Conservation (phyloP, 495 filamentous ascomycete species). For the Penicillium steckii region DNA sequence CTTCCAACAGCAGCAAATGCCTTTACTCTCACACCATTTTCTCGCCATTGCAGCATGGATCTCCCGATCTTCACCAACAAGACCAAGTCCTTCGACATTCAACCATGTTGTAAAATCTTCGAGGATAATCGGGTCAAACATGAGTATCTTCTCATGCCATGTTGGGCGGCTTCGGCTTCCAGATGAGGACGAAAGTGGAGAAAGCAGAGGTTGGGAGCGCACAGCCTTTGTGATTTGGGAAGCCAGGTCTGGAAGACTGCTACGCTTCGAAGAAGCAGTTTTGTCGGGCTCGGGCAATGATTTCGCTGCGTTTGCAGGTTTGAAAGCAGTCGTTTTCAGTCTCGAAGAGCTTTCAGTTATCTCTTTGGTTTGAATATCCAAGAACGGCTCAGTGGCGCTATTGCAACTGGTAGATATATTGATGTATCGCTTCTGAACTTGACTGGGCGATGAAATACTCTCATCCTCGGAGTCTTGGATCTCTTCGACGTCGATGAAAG, state of each 20-base stretch:
- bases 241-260: conserved; percentile 46
- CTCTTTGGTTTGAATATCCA: conserved; percentile 14
- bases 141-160: conserved; percentile 89
- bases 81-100: conserved; percentile 65
- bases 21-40: conserved; percentile 82
- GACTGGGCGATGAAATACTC: conserved; percentile 33
- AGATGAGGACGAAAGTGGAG: conserved; percentile 2
- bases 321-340: conserved; percentile 12
- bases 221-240: conserved; percentile 66
- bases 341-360: conserved; percentile 8
- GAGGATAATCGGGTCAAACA: conserved; percentile 88
- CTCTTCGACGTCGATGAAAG: conserved; percentile 48
- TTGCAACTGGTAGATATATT: conserved; percentile 1
- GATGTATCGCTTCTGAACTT: conserved; percentile 24
- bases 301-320: conserved; percentile 1
- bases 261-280: background rate
- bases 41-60: conserved; percentile 60
- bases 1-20: conserved; percentile 65
- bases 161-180: conserved; percentile 39
- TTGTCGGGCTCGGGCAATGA: conserved; percentile 4
- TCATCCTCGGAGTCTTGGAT: conserved; percentile 66
- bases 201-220: conserved; percentile 49
- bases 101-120: conserved; percentile 87
- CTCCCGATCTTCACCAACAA: conserved; percentile 64
- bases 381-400: background rate